Conservation (phyloP, 352 stramenopile species). For the Plasmopara viticola region DNA sequence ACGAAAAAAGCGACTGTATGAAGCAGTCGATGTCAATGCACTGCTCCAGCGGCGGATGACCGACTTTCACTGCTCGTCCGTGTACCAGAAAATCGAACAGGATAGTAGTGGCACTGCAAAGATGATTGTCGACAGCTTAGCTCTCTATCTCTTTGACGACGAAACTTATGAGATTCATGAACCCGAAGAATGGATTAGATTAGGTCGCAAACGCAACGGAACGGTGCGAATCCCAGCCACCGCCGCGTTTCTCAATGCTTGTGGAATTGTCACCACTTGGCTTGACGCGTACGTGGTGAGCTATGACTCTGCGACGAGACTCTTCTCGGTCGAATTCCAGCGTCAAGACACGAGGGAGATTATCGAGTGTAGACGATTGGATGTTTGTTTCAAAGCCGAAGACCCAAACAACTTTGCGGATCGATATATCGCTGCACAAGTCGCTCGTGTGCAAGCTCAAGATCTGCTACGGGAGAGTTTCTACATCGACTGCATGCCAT, state of each 20-base stretch:
- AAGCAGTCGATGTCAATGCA: constrained; percentile 36
- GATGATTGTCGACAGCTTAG: constrained; percentile 50
- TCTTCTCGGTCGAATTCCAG: constrained; percentile 59
- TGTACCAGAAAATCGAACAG: constrained; percentile 35
- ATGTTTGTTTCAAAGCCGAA: constrained; percentile 82
- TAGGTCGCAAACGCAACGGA: constrained; percentile 41
- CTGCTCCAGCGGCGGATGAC: constrained; percentile 44
- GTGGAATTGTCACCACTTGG: constrained; percentile 57
- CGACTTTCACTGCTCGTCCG: constrained; percentile 27
- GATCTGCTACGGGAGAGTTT: constrained; percentile 66
- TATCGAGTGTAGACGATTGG: constrained; percentile 40
- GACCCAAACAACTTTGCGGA: constrained; percentile 74
- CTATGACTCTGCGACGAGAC: constrained; percentile 33
- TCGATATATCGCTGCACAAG: constrained; percentile 57
- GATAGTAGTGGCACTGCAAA: constrained; percentile 48
- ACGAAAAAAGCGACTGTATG: constrained; percentile 54
- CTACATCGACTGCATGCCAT: constrained; percentile 84
- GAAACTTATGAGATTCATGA: constrained; percentile 71
- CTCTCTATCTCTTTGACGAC: constrained; percentile 72
- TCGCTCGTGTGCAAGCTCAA: constrained; percentile 51
- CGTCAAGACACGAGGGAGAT: constrained; percentile 57
- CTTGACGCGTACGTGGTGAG: constrained; percentile 52
- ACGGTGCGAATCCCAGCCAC: constrained; percentile 65
- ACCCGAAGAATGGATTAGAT: constrained; percentile 53
- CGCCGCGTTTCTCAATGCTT: constrained; percentile 52